Conservation (phyloP, 805 yeast genomes). For the Danielia reshetovae region DNA sequence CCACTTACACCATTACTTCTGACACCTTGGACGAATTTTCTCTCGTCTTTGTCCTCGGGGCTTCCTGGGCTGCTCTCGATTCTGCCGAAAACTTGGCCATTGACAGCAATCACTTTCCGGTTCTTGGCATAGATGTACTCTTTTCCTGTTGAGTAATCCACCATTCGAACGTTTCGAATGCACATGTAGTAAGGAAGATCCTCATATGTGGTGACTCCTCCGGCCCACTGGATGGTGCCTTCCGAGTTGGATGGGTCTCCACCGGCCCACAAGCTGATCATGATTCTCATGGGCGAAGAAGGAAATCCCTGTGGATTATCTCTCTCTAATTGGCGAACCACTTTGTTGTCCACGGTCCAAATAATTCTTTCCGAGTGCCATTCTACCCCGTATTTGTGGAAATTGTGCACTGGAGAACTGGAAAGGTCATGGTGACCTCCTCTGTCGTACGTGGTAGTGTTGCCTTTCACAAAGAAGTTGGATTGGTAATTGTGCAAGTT, state of each 20-base stretch:
- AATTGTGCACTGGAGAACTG: constrained; percentile 22
- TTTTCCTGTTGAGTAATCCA: constrained; percentile 28
- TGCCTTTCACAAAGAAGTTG: constrained; percentile 40
- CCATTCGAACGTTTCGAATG: constrained; percentile 18
- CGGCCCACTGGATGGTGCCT: constrained; percentile 42
- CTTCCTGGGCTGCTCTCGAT: too few relatives aligned
- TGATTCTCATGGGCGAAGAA: constrained; percentile 32
- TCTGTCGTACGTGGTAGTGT: constrained; percentile 30
- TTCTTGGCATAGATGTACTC: constrained; percentile 20
- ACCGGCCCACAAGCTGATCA: constrained; percentile 40
- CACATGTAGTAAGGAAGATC: constrained; percentile 32
- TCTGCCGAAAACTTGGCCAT: too few relatives aligned
- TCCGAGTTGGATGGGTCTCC: constrained; percentile 30
- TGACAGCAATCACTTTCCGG: too few relatives aligned
- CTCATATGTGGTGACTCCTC: constrained; percentile 31
- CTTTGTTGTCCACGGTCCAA: constrained; percentile 28
- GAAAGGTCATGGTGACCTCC: constrained; percentile 29
- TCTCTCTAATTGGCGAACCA: constrained; percentile 21
- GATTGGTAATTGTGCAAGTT: constrained; percentile 27
- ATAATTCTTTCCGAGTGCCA: constrained; percentile 32
- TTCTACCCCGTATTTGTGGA: constrained; percentile 29
- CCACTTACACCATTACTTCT: too few relatives aligned
- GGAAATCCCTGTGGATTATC: constrained; percentile 29
- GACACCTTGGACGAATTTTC: too few relatives aligned
- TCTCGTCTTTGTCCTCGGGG: too few relatives aligned